phyloP scores from a whole-genome alignment of 2,329 filamentous ascomycete genomes.

The Colletotrichum trifolii region DNA sequence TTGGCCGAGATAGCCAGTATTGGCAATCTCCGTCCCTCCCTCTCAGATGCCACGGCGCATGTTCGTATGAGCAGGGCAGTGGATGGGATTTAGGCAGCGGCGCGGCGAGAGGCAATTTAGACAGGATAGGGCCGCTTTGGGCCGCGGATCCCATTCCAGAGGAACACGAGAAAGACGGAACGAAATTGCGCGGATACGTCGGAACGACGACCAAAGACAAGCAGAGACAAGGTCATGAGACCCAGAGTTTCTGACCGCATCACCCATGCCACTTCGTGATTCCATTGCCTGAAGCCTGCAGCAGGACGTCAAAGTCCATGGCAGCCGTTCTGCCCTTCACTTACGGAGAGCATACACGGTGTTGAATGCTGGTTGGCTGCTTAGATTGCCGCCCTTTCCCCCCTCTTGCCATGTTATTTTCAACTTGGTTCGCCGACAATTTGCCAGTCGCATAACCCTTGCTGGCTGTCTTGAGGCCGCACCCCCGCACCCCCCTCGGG shows the following conservation, averaged over 20 bases:
- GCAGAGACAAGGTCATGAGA: conserved; percentile 33
- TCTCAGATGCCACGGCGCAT: background rate
- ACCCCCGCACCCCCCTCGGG: too few relatives aligned
- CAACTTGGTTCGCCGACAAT: background rate
- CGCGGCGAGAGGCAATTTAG: conserved; percentile 8
- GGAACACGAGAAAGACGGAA: conserved; percentile 31
- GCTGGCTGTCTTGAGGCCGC: background rate
- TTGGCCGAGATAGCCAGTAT: conserved; percentile 12
- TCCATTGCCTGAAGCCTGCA: conserved; percentile 35
- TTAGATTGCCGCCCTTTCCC: conserved; percentile 18
- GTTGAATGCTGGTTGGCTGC: conserved; percentile 16
- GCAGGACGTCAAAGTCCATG: conserved; percentile 6
- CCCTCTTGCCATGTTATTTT: conserved; percentile 7
- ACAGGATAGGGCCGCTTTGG: conserved; percentile 30
- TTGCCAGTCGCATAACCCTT: conserved; percentile 8
- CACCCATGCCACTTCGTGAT: conserved; percentile 27
- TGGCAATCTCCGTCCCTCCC: conserved; percentile 7
- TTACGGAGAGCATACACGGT: conserved; percentile 23
- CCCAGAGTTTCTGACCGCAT: conserved; percentile 36
- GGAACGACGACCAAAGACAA: conserved; percentile 21
- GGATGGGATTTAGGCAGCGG: background rate
- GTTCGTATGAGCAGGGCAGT: background rate
- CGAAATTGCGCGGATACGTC: conserved; percentile 36
- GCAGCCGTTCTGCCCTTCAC: conserved; percentile 20
- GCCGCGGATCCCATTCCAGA: conserved; percentile 25